Conservation (phyloP, 2,329 filamentous ascomycete species). For the Nigrospora osmanthi region DNA sequence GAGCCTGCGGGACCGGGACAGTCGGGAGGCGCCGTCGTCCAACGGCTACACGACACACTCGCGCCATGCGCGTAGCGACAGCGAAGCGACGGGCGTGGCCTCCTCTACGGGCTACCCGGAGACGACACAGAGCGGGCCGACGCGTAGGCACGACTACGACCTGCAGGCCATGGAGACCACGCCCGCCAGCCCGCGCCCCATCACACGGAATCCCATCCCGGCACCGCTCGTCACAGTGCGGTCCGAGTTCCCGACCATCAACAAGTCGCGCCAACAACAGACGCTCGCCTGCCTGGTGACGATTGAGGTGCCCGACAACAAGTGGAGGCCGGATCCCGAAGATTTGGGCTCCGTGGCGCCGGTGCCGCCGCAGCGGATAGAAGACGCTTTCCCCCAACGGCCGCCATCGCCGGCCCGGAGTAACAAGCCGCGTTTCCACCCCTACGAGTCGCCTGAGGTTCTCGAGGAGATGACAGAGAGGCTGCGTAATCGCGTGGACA, state of each 20-base stretch:
- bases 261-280: slow-evolving; percentile 85
- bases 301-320: slow-evolving; percentile 85
- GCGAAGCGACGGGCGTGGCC: slow-evolving; percentile 62
- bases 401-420: slow-evolving; percentile 53
- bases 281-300: slow-evolving; percentile 90
- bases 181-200: slow-evolving; percentile 62
- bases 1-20: slow-evolving; percentile 28
- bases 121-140: slow-evolving; percentile 59
- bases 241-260: slow-evolving; percentile 94
- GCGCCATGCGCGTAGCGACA: slow-evolving; percentile 69
- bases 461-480: slow-evolving; percentile 82
- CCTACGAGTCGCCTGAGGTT: slow-evolving; percentile 68
- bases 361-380: slow-evolving; percentile 34
- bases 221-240: slow-evolving; percentile 87
- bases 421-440: slow-evolving; percentile 50
- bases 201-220: slow-evolving; percentile 80
- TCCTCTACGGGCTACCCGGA: slow-evolving; percentile 78
- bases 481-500: slow-evolving; percentile 81
- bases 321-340: slow-evolving; percentile 80
- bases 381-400: slow-evolving; percentile 44
- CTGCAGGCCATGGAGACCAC: slow-evolving; percentile 92
- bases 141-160: slow-evolving; percentile 85
- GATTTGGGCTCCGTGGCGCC: slow-evolving; percentile 55
- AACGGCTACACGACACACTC: slow-evolving; percentile 36
- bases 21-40: slow-evolving; percentile 35